Evolutionary conservation across 140 eudicot species (phyloP), one percentile per base, ranked within the genome.

Genomic region (Bidens hawaiensis): DNA sequence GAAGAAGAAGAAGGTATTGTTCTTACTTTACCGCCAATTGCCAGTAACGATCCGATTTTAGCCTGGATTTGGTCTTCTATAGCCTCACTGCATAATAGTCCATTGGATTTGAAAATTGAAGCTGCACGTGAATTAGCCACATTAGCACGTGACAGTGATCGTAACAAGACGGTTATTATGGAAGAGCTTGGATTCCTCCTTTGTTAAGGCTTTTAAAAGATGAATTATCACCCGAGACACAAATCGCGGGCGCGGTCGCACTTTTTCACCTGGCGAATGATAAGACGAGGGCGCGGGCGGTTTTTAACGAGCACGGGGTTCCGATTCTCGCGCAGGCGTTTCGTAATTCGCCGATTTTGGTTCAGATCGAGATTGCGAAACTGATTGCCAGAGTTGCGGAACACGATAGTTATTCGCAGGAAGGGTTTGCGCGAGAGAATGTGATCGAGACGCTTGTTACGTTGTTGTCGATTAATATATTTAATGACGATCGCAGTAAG

Each of bases 51-150:
- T 38, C 94, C 94, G 36, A 70, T 69, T 15, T 60, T 83, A 7
- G 67, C 85, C 0, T 79, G 79, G 85, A 79, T 83, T 43, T 76
- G 87, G 89, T 81, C 94, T n/a, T 67, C 63, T 31, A 69, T 79
- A 10, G 86, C 89, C 26, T 59, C 81, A 0, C 22, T 87, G 11
- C 56, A 78, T 46, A 5, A 54, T 3, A 58, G 63, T 14, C 43
- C 66, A 2, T 40, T 76, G 10, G 38, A 36, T 15, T 76, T 58
- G 30, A 76, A 67, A 31, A 75, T 73, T 19, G 83, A 82, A 48
- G 90, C 82, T 2, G 89, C 86, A 0, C 55, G 43, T 36, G 85
- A 72, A 3, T 60, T 88, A 2, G 42, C 69, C 13, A 40, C 79
- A 0, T 17, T 88, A 11, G 89, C 94, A 0, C 72, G 52, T 6